A percentile compares a stretch with the other conserved stretches of the same genome.
Evolutionary conservation across 805 yeast species (phyloP).

Genomic region (Candida incommunis): DNA sequence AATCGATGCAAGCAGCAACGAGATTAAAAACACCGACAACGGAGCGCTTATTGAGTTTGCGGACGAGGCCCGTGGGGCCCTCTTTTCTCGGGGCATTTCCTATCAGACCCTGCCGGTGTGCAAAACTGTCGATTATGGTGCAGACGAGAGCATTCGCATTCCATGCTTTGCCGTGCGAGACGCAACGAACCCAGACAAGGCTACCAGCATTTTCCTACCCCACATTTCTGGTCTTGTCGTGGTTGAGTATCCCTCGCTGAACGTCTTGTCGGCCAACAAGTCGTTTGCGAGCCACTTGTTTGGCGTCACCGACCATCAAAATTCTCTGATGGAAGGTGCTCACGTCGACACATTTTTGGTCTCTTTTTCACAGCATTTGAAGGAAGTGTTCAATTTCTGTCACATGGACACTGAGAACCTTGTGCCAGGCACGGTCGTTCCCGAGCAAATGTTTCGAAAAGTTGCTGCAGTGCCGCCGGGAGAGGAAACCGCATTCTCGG

Average conservation of each 20-base stretch:
- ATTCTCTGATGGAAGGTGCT: slow-evolving; percentile 23
- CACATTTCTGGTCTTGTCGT: slow-evolving; percentile 80
- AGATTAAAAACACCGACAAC: background rate
- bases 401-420: slow-evolving; percentile 19
- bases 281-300: slow-evolving; percentile 68
- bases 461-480: slow-evolving; percentile 12
- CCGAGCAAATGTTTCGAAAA: slow-evolving; percentile 82
- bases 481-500: slow-evolving; percentile 24
- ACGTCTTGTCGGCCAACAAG: slow-evolving; percentile 58
- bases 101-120: background rate
- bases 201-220: slow-evolving; percentile 47
- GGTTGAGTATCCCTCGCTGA: slow-evolving; percentile 35
- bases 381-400: slow-evolving; percentile 26
- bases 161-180: slow-evolving; percentile 7
- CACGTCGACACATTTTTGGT: slow-evolving; percentile 50
- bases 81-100: background rate
- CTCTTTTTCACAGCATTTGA: slow-evolving; percentile 35
- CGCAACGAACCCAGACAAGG: background rate
- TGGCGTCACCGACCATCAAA: slow-evolving; percentile 33
- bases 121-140: background rate
- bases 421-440: slow-evolving; percentile 61
- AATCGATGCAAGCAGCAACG: background rate
- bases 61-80: background rate
- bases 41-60: background rate
- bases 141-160: slow-evolving; percentile 1